Evolutionary conservation across 83 land plant species (phyloP).

Genomic region (Picea mariana): DNA sequence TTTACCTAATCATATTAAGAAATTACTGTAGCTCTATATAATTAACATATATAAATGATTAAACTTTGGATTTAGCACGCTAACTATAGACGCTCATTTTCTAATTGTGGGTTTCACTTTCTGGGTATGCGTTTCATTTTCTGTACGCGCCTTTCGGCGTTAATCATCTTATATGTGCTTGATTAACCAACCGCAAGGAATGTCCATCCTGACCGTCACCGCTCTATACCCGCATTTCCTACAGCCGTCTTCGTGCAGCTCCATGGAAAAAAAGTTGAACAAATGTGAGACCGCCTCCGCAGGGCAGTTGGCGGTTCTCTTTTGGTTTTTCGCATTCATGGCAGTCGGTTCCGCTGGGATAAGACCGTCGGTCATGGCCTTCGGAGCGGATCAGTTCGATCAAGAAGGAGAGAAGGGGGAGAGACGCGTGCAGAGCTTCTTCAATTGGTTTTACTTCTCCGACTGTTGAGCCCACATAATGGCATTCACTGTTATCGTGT

Average conservation of each 20-base stretch:
- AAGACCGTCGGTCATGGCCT: constrained; percentile 64
- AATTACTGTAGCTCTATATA: no score
- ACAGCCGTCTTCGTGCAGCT: constrained; percentile 33
- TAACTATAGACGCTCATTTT: no score
- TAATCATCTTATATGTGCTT: no score
- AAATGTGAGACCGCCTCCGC: constrained; percentile 2
- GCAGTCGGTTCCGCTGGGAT: constrained; percentile 55
- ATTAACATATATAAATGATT: no score
- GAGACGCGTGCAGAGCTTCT: constrained; percentile 39
- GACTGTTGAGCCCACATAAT: constrained; percentile 46
- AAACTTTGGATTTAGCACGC: no score
- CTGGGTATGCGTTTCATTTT: no score
- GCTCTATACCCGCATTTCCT: constrained; percentile 27
- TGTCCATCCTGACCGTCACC: constrained; percentile 35
- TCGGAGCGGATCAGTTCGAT: constrained; percentile 73
- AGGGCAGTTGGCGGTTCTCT: constrained; percentile 43
- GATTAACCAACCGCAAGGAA: constrained; percentile 24
- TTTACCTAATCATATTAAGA: no score
- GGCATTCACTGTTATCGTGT: constrained; percentile 66
- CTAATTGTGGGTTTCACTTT: no score
- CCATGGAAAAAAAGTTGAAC: background rate
- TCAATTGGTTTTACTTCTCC: constrained; percentile 74
- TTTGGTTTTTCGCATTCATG: constrained; percentile 36
- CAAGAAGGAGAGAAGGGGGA: constrained; percentile 37
- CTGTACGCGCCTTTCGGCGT: no score